A percentile compares a stretch with the other conserved stretches of the same genome.
These are phyloP conservation scores for Metschnikowia noctiluminum DNA, from an alignment of 805 yeast genomes.

Conservation along the genomic window DNA sequence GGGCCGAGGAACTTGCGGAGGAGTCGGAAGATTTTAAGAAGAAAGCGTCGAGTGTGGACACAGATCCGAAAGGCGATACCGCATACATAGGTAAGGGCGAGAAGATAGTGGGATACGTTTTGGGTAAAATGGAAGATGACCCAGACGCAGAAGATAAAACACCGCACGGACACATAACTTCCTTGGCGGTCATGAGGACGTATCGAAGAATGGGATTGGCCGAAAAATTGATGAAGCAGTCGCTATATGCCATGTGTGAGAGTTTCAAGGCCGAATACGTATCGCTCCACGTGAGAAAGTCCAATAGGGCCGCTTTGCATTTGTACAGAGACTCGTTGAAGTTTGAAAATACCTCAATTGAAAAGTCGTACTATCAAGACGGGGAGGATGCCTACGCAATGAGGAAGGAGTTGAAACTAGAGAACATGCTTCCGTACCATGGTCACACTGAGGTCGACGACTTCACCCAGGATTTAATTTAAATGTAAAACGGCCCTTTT, in stretches of 20 bases:
- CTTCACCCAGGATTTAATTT: slow-evolving; percentile 35
- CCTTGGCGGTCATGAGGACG: slow-evolving; percentile 91
- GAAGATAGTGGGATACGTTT: slow-evolving; percentile 90
- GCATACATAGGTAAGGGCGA: slow-evolving; percentile 67
- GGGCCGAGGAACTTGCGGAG: slow-evolving; percentile 10
- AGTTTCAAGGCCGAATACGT: slow-evolving; percentile 79
- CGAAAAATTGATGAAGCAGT: slow-evolving; percentile 83
- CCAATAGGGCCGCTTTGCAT: slow-evolving; percentile 92
- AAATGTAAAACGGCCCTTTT: not conserved
- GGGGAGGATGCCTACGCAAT: slow-evolving; percentile 97
- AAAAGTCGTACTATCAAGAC: slow-evolving; percentile 89
- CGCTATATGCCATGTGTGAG: slow-evolving; percentile 76
- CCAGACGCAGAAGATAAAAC: slow-evolving; percentile 69
- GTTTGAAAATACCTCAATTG: slow-evolving; percentile 80
- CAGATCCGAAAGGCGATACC: slow-evolving; percentile 54
- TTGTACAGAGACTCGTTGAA: slow-evolving; percentile 80
- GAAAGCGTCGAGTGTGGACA: slow-evolving; percentile 12
- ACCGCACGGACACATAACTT: slow-evolving; percentile 93
- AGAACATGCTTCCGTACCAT: slow-evolving; percentile 58
- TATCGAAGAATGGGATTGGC: slow-evolving; percentile 95
- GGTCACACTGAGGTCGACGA: slow-evolving; percentile 50
- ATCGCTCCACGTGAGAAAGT: slow-evolving; percentile 87
- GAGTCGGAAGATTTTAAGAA: slow-evolving; percentile 1
- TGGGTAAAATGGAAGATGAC: slow-evolving; percentile 96
- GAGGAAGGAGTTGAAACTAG: slow-evolving; percentile 65